Conservation (phyloP, 2,329 filamentous ascomycete genomes). For the Claviceps arundinis region DNA sequence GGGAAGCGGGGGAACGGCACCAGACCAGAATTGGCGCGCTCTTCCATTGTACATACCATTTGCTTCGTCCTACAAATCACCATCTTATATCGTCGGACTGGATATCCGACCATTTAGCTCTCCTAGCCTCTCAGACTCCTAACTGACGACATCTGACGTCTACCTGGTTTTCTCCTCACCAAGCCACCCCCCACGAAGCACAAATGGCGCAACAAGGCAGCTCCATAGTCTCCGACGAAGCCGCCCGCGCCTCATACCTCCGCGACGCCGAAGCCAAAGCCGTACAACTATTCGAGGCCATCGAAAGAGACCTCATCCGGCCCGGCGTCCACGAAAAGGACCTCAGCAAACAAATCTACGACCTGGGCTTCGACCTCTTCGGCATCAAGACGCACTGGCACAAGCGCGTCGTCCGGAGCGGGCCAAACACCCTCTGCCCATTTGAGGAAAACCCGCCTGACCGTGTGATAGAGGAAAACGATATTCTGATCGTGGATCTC, state of each 20-base stretch:
- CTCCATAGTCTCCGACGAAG: not conserved
- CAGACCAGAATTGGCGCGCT: no score
- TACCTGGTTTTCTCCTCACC: no score
- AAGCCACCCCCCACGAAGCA: no score
- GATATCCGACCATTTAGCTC: no score
- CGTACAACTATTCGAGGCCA: conserved; percentile 30
- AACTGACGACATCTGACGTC: no score
- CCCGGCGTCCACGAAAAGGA: conserved; percentile 33
- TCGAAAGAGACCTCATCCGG: conserved; percentile 30
- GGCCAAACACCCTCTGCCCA: conserved; percentile 33
- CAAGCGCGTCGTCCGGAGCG: conserved; percentile 35
- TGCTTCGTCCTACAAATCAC: no score
- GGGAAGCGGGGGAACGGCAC: no score
- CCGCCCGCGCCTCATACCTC: conserved; percentile 13
- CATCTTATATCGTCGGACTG: no score
- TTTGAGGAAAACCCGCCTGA: conserved; percentile 37
- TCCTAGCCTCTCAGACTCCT: no score
- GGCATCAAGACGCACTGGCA: conserved; percentile 37
- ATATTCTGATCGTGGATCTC: conserved; percentile 38
- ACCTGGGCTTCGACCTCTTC: conserved; percentile 15
- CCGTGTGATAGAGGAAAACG: conserved; percentile 30
- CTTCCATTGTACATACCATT: no score
- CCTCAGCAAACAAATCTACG: conserved; percentile 33
- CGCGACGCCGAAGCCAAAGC: conserved; percentile 34
- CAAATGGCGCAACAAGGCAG: not conserved